These are phyloP conservation scores for Fagopyrum tataricum DNA, from an alignment of 148 eudicot genomes.

Conservation along the genomic window DNA sequence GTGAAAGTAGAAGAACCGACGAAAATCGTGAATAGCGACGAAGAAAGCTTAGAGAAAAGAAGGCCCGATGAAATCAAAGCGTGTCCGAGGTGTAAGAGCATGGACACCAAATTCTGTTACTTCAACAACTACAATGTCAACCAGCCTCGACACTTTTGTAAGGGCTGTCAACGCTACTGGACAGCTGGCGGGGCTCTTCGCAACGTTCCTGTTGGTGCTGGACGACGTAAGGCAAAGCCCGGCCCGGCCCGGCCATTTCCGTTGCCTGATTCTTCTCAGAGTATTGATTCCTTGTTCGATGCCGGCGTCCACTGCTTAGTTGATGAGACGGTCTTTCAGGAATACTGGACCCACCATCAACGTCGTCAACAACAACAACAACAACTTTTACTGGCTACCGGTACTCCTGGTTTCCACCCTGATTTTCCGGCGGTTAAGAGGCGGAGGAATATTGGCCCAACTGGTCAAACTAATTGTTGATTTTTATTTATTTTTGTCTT, in stretches of 20 bases:
- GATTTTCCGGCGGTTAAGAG: slow-evolving; percentile 9
- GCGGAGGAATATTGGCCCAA: neutral
- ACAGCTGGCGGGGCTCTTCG: slow-evolving; percentile 8
- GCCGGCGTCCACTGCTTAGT: slow-evolving; percentile 5
- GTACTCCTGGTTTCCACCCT: neutral
- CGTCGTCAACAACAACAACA: neutral
- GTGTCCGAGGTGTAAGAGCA: slow-evolving; percentile 6
- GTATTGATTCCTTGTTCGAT: neutral
- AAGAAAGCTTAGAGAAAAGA: neutral
- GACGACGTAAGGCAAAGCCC: neutral
- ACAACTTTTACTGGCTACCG: neutral
- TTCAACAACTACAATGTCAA: slow-evolving; percentile 5
- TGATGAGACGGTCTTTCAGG: neutral
- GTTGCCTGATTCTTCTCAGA: neutral
- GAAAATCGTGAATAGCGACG: neutral
- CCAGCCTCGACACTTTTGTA: slow-evolving; percentile 8
- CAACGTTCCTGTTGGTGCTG: neutral
- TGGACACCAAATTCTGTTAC: slow-evolving; percentile 7
- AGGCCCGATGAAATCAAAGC: neutral
- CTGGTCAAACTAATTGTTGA: slow-evolving; percentile 8
- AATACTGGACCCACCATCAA: slow-evolving; percentile 2
- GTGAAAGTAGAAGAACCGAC: neutral
- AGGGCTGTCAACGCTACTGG: slow-evolving; percentile 1
- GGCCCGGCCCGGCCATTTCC: neutral
- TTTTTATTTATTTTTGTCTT: neutral